phyloP scores from a whole-genome alignment of 441 rosid species.

The Flueggea neowawraea region DNA sequence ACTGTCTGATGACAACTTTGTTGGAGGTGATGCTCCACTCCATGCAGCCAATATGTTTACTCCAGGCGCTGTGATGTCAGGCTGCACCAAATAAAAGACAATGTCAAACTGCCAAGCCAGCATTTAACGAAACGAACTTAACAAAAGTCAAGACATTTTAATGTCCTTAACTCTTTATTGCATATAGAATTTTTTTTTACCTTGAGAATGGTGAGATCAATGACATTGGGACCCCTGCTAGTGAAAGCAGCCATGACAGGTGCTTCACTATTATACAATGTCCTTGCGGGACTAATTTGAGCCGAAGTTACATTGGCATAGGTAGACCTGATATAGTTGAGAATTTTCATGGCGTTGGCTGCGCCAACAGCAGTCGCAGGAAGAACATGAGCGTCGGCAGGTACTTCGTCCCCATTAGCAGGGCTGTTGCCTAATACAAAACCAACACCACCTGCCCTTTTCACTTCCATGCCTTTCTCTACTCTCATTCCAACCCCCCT shows the following conservation, averaged over 20 bases:
- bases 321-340: conserved; percentile 49
- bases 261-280: conserved; percentile 47
- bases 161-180: too few species aligned
- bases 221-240: conserved; percentile 47
- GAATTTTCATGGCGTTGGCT: conserved; percentile 27
- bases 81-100: conserved; percentile 30
- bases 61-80: conserved; percentile 80
- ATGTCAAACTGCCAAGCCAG: too few species aligned
- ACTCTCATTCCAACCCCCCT: conserved; percentile 49
- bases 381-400: conserved; percentile 45
- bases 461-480: conserved; percentile 62
- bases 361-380: conserved; percentile 43
- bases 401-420: conserved; percentile 19
- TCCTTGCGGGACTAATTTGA: conserved; percentile 28
- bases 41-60: conserved; percentile 76
- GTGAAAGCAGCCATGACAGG: conserved; percentile 52
- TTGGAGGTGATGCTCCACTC: conserved; percentile 47
- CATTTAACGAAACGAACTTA: too few species aligned
- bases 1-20: conserved; percentile 32
- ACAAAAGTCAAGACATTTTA: too few species aligned
- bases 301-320: conserved; percentile 35
- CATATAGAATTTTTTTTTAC: conserved; percentile 14
- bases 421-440: conserved; percentile 47
- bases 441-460: conserved; percentile 76
- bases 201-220: conserved; percentile 60